Evolutionary conservation across 2,329 filamentous ascomycete genomes (phyloP), one percentile per base, ranked within the genome.

Genomic region (Drechslerella coelobrocha): DNA sequence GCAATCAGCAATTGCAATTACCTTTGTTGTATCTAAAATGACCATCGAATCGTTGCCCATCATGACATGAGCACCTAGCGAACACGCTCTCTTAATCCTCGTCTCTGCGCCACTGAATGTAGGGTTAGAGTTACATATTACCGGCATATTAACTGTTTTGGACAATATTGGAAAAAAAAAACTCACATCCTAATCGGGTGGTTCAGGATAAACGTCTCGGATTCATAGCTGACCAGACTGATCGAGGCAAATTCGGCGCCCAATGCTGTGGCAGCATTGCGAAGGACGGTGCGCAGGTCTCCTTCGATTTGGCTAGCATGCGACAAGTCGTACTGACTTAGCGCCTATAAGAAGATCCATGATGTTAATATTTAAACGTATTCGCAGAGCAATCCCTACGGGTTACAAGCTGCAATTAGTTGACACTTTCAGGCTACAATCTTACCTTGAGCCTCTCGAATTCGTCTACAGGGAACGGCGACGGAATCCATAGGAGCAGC

Each of bases 31-130:
- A 73, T 80, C 78, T 1, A 78, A 61, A 24, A 80, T 56, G 0
- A 79, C 74, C 45, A 80, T 68, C 1, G 76, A 73, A 39, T 80
- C 77, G 12, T 72, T 74, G 1, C 75, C 74, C 37, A 78, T 66
- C n/a, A 80, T 72, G 19, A 76, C 77, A 72, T 80, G 79, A 7
- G 78, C 78, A 12, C 76, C 78, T 51, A 80, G 75, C 50, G 78
- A 80, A 19, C 68, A 72, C 2, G 63, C 51, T 7, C 79, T 74
- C 31, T 73, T 66, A 23, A 79, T 74, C n/a, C 50, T 56, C 14
- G 62, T 45, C 24, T 71, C 66, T 12, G 53, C 39, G 21, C 71
- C 63, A n/a, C 75, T 74, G 50, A 77, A 77, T 24, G 4, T 27
- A 14, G 10, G 1, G 27, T 55, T 66, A 65, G 12, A 10, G 21